Percentiles rank a stretch among this genome's conserved stretches.
Conservation (phyloP, 306 rosid species). For the Quercus robur region DNA sequence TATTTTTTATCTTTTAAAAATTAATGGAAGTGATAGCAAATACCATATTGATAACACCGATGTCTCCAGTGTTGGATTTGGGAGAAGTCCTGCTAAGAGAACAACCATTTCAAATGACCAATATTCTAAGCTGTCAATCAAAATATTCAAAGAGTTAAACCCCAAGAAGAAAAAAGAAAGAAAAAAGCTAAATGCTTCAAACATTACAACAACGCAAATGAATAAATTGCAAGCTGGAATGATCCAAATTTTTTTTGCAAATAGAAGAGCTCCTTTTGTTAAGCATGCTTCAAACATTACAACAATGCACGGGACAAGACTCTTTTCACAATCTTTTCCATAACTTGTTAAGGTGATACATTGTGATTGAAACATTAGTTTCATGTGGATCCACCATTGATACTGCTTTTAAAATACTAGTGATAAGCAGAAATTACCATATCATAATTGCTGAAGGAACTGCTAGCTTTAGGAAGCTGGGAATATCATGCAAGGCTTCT, state of each 20-base stretch:
- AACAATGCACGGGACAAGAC: no score
- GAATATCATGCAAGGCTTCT: constrained; percentile 43
- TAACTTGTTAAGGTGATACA: no score
- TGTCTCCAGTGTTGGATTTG: constrained; percentile 56
- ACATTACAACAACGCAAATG: background rate
- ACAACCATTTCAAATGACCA: constrained; percentile 71
- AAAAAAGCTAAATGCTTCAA: background rate
- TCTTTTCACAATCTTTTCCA: no score
- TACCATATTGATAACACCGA: constrained; percentile 62
- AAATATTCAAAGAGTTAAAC: background rate
- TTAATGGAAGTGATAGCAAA: background rate
- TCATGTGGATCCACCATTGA: no score
- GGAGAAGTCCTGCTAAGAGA: constrained; percentile 59
- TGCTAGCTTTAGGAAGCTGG: constrained; percentile 47
- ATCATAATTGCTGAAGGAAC: constrained; percentile 63
- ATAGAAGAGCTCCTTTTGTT: no score
- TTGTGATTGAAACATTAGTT: no score
- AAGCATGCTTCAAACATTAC: no score
- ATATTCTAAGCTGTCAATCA: constrained; percentile 46
- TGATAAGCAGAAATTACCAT: constrained; percentile 30
- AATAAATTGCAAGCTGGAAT: background rate
- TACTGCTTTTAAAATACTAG: background rate
- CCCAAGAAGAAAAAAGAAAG: background rate
- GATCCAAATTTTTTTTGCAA: background rate
- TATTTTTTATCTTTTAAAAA: background rate